Base-by-base conservation (phyloP, 371 early-diverging fungal species). In the Vittaforma corneae region DNA sequence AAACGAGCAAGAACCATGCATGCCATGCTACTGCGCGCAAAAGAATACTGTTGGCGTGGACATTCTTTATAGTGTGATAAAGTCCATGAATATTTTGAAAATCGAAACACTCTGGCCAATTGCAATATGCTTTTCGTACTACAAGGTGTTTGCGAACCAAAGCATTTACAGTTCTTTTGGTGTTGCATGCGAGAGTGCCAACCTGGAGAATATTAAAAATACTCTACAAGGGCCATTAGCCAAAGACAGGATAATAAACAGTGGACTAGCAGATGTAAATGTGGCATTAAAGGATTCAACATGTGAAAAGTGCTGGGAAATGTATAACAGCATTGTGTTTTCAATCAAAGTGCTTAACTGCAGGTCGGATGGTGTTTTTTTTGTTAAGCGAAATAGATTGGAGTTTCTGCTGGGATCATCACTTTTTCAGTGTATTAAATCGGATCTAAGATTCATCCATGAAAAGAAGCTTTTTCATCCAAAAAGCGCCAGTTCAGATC, bases 21-120 rank as follows among this genome's bases (percentile, higher is more conserved):
- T 5, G 14, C 30, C 16, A 5, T 65, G 65, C 28, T 4, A 6
- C 16, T 65, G 65, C 32, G 33, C 6, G 9, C 4, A 42, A 28
- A 37, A 11, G 11, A 16, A 52, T 16, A 42, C 29, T 3, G 47
- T 3, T 44, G 54, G 5, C 29, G 16, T 29, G 6, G 11, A 14
- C 5, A 3, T 54, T 9, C 6, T 58, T 3, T 65, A 28, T 28
- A 22, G 29, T 3, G 30, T 55, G 1, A 58, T 58, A 3, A 65
- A 65, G 30, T 1, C 37, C n/a, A 9, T 62, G 11, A 37, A 59
- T 2, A 18, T 65, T 5, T 3, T 65, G 5, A 40, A 35, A 5
- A 11, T 22, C 2, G 30, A 3, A 5, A 60, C 38, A 2, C 6
- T 60, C 9, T 65, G 65, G 65, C 42, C 65, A 5, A 11, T 65